Percentiles rank a stretch among this genome's conserved stretches.
Evolutionary conservation across 495 filamentous ascomycete species (phyloP).

Genomic region (Penicillium waksmanii): DNA sequence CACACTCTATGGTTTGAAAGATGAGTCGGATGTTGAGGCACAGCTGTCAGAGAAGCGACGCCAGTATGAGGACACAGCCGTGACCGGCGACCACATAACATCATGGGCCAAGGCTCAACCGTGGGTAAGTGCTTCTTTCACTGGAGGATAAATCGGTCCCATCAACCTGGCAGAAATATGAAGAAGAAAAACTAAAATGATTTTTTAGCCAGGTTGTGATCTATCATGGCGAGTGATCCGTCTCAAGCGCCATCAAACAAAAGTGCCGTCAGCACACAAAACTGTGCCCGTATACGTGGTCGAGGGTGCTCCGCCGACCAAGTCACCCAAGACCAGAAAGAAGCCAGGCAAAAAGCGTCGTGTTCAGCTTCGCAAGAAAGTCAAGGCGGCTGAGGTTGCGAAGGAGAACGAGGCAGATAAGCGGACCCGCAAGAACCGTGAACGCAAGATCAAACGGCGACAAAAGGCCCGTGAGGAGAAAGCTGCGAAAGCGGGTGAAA

Average conservation of each 20-base stretch:
- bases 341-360: constrained; percentile 55
- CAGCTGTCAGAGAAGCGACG: constrained; percentile 24
- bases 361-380: constrained; percentile 44
- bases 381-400: constrained; percentile 30
- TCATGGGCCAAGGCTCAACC: constrained; percentile 38
- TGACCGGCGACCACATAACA: constrained; percentile 41
- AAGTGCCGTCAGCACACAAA: constrained; percentile 33
- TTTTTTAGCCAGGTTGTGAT: constrained; percentile 43
- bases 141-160: neutral
- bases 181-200: neutral
- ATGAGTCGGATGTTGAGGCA: constrained; percentile 13
- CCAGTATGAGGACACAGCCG: constrained; percentile 47
- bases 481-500: constrained; percentile 34
- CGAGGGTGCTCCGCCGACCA: constrained; percentile 27
- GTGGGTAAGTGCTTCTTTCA: constrained; percentile 39
- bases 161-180: neutral
- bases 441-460: constrained; percentile 48
- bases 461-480: constrained; percentile 51
- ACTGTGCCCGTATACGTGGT: constrained; percentile 33
- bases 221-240: constrained; percentile 49
- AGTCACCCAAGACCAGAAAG: constrained; percentile 40
- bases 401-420: constrained; percentile 51
- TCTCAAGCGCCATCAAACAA: constrained; percentile 44
- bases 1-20: constrained; percentile 24
- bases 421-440: constrained; percentile 49